A percentile compares a stretch with the other conserved stretches of the same genome.
Conservation (phyloP, 2,329 filamentous ascomycete genomes). For the Trichoderma lentiforme region DNA sequence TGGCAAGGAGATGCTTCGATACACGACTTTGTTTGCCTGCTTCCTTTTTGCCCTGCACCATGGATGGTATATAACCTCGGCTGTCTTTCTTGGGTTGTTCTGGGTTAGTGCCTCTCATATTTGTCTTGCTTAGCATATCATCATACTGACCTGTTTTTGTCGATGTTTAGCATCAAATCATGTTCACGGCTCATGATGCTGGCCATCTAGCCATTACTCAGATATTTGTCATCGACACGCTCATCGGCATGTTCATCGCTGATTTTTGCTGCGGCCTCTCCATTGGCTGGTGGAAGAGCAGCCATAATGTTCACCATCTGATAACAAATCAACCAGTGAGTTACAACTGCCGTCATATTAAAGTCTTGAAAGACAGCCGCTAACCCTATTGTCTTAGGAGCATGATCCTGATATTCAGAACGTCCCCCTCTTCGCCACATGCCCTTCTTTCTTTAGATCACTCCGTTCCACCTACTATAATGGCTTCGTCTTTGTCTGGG, state of each 20-base stretch:
- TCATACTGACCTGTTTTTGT: not conserved
- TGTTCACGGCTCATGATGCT: conserved; percentile 91
- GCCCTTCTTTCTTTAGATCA: conserved; percentile 70
- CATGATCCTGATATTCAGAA: conserved; percentile 95
- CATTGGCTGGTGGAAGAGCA: conserved; percentile 95
- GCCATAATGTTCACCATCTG: conserved; percentile 94
- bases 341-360: not conserved
- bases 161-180: conserved; percentile 77
- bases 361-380: not conserved
- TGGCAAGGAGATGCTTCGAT: conserved; percentile 69
- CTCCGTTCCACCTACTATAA: conserved; percentile 80
- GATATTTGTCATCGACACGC: conserved; percentile 74
- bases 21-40: conserved; percentile 59
- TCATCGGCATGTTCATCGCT: conserved; percentile 86
- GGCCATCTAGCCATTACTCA: conserved; percentile 98
- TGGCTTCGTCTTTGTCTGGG: conserved; percentile 70
- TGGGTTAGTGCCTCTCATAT: conserved; percentile 5
- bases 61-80: conserved; percentile 65
- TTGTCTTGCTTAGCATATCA: not conserved
- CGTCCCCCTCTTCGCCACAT: conserved; percentile 83
- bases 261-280: conserved; percentile 88
- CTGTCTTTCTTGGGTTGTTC: conserved; percentile 65
- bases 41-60: conserved; percentile 59
- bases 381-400: conserved; percentile 37
- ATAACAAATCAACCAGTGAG: conserved; percentile 80